Evolutionary conservation across 768 basidiomycete species (phyloP).

Genomic region (Boletus barrowsii): DNA sequence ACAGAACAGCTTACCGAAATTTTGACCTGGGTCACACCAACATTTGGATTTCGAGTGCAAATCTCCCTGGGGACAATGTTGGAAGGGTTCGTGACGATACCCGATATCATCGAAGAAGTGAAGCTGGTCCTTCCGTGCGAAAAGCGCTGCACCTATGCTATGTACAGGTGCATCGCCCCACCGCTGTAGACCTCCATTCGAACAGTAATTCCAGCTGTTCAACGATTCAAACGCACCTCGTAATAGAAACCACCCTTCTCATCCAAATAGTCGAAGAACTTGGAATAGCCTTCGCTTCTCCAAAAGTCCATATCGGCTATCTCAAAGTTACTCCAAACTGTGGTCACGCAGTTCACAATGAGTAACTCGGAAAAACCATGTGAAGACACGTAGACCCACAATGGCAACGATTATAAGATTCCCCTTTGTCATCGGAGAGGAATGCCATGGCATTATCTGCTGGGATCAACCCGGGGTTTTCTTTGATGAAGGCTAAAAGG

Average conservation of each 20-base stretch:
- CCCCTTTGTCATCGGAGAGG: slow-evolving; percentile 66
- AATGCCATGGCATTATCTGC: slow-evolving; percentile 69
- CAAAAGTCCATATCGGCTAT: slow-evolving; percentile 90
- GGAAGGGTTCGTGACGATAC: slow-evolving; percentile 77
- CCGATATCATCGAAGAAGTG: slow-evolving; percentile 87
- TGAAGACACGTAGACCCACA: slow-evolving; percentile 44
- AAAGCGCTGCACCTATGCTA: slow-evolving; percentile 75
- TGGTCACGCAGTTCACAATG: slow-evolving; percentile 27
- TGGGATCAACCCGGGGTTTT: slow-evolving; percentile 59
- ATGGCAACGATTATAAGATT: slow-evolving; percentile 75
- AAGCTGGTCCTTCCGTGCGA: slow-evolving; percentile 69
- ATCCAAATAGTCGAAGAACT: slow-evolving; percentile 83
- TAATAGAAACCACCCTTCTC: slow-evolving; percentile 87
- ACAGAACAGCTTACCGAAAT: slow-evolving; percentile 51
- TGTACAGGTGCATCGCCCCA: slow-evolving; percentile 91
- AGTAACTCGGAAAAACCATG: neutral
- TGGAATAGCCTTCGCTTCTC: slow-evolving; percentile 77
- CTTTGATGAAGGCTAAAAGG: slow-evolving; percentile 60
- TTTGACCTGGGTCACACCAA: slow-evolving; percentile 67
- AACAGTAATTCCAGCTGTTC: neutral
- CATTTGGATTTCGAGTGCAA: slow-evolving; percentile 60
- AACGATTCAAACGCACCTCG: slow-evolving; percentile 49
- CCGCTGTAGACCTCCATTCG: slow-evolving; percentile 36
- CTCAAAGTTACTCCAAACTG: slow-evolving; percentile 74
- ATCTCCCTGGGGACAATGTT: slow-evolving; percentile 65